Conservation (phyloP, 1,139 yeast genomes). For the Pichia sorboxylosa region DNA sequence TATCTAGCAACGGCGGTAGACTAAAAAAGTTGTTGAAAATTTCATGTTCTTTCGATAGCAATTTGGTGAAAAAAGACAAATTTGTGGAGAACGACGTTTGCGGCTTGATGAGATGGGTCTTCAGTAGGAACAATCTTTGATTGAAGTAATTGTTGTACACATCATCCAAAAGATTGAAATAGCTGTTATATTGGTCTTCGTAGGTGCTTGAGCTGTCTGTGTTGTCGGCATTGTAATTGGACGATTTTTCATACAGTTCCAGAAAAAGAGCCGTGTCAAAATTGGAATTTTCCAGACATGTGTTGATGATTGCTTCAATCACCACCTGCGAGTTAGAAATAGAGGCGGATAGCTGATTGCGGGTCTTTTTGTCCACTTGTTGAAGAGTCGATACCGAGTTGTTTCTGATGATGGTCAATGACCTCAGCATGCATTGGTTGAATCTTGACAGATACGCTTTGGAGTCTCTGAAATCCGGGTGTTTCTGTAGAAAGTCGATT, state of each 20-base stretch:
- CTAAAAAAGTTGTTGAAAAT: conserved; percentile 47
- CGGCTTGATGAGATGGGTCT: conserved; percentile 32
- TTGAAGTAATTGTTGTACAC: conserved; percentile 53
- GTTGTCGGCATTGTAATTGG: conserved; percentile 34
- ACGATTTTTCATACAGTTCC: conserved; percentile 30
- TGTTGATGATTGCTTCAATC: conserved; percentile 13
- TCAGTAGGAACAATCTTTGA: conserved; percentile 38
- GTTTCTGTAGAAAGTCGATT: conserved; percentile 37
- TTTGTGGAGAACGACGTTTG: conserved; percentile 49
- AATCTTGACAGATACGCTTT: conserved; percentile 63
- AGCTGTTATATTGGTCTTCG: conserved; percentile 21
- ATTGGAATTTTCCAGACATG: background rate
- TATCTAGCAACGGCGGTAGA: conserved; percentile 15
- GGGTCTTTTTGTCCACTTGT: conserved; percentile 34
- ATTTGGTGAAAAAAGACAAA: conserved; percentile 43
- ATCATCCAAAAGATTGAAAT: conserved; percentile 56
- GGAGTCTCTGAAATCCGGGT: no score
- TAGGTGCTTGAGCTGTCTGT: conserved; percentile 39
- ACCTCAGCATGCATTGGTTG: conserved; percentile 76
- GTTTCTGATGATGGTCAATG: conserved; percentile 63
- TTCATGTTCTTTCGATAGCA: conserved; percentile 50
- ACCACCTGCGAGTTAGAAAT: background rate
- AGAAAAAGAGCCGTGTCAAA: conserved; percentile 26
- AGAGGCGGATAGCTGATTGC: conserved; percentile 4
- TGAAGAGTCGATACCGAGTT: conserved; percentile 48